These are phyloP conservation scores for Dactylellina haptotyla DNA, from an alignment of 2,329 filamentous ascomycete genomes.

Conservation along the genomic window DNA sequence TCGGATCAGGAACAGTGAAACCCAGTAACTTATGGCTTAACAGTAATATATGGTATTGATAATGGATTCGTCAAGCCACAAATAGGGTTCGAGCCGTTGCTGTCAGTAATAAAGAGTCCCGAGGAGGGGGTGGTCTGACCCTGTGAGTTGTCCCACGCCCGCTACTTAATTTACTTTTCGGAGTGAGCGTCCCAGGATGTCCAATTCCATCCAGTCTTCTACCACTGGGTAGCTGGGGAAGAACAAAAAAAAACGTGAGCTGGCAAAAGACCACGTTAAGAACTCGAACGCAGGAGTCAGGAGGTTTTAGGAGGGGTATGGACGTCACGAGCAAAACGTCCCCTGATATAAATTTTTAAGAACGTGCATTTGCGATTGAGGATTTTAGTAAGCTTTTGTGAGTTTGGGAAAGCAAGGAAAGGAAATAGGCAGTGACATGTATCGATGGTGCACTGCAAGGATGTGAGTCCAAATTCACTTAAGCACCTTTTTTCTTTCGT, in stretches of 20 bases:
- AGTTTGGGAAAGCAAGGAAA: constrained; percentile 47
- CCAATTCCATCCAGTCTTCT: constrained; percentile 24
- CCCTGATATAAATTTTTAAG: constrained; percentile 48
- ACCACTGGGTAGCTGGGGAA: constrained; percentile 16
- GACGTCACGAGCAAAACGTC: constrained; percentile 46
- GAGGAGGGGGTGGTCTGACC: constrained; percentile 52
- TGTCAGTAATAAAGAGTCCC: constrained; percentile 49
- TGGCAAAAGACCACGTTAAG: constrained; percentile 29
- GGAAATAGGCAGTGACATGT: constrained; percentile 45
- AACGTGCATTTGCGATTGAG: constrained; percentile 19
- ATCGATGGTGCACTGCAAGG: constrained; percentile 46
- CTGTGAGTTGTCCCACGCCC: constrained; percentile 52
- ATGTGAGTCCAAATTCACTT: constrained; percentile 39
- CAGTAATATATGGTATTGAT: constrained; percentile 34
- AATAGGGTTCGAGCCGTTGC: constrained; percentile 49
- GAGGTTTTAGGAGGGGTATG: constrained; percentile 34
- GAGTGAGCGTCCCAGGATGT: constrained; percentile 44
- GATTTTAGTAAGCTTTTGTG: constrained; percentile 39
- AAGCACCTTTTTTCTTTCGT: constrained; percentile 23
- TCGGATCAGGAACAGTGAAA: constrained; percentile 52
- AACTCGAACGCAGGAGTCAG: constrained; percentile 51
- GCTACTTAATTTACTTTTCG: constrained; percentile 48
- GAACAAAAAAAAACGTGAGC: constrained; percentile 25
- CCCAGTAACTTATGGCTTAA: constrained; percentile 44
- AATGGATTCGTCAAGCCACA: constrained; percentile 52